Base-by-base conservation (phyloP, 2,329 filamentous ascomycete species). In the Talaromyces albobiverticillius region DNA sequence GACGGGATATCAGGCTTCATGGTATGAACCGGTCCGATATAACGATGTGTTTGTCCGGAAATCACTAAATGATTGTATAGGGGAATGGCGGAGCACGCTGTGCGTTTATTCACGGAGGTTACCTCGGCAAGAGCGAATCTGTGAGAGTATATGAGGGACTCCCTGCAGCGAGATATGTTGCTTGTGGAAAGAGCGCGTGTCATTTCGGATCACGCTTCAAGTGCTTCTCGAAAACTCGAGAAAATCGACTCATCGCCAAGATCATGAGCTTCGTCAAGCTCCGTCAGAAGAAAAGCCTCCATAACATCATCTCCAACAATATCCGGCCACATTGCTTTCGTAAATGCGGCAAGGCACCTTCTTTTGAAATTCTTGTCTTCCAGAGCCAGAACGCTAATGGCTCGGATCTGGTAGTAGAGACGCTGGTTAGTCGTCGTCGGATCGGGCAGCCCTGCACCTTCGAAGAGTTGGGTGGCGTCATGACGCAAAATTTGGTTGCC, bases 51-150 rank as follows among this genome's bases (percentile, higher is more conserved):
- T 29, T 29, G 25, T 29, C 25, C 25, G 25, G 25, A 13, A 31
- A 23, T 31, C 31, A 25, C 26, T 11, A n/a, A 25, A 18, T 11
- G 18, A 23, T 9, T 29, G 9, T 29, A 31, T 26, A 51, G 49
- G 49, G 36, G 36, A n/a, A 45, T 43, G 26, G 38, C 49, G 3
- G 49, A 26, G 6, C 26, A 51, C 13, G 49, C 49, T 7, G 49
- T 51, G 38, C 29, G 43, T 13, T 16, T 51, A 13, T 45, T 51
- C 26, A 42, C 49, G 6, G 38, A 51, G 36, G 36, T 64, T 10
- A 16, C n/a, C 14, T 8, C 14, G n/a, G n/a, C 18, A n/a, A 46
- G n/a, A 11, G 25, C 43, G 22, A 46, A 31, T 13, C 14, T 46
- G 18, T 46, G 41, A 31, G 43, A 13, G 26, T 25, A 8, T 18